Evolutionary conservation across 1,139 yeast genomes (phyloP).

Genomic region (Magnusiomyces magnusii): DNA sequence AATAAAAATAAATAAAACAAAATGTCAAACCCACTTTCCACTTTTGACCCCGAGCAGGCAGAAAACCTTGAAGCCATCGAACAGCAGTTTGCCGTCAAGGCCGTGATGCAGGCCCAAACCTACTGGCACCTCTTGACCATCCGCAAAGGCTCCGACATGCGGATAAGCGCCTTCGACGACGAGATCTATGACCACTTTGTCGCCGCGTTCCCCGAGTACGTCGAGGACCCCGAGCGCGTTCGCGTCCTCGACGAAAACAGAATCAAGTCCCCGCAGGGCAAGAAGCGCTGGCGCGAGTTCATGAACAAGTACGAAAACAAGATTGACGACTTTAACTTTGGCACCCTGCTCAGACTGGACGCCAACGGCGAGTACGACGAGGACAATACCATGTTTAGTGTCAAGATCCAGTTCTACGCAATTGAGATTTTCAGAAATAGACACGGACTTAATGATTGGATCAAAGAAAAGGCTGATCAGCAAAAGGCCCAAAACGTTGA

Average conservation of each 20-base stretch:
- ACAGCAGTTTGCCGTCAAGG: slow-evolving; percentile 95
- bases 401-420: slow-evolving; percentile 90
- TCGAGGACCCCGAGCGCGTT: slow-evolving; percentile 47
- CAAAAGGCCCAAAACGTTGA: not conserved
- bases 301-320: slow-evolving; percentile 71
- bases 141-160: slow-evolving; percentile 66
- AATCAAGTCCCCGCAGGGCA: slow-evolving; percentile 73
- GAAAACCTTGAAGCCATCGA: slow-evolving; percentile 70
- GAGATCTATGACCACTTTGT: slow-evolving; percentile 66
- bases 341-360: slow-evolving; percentile 76
- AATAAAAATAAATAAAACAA: too few relatives aligned
- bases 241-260: slow-evolving; percentile 62
- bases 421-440: slow-evolving; percentile 92
- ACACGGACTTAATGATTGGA: slow-evolving; percentile 91
- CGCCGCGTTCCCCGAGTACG: slow-evolving; percentile 79
- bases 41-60: slow-evolving; percentile 49
- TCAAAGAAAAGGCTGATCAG: slow-evolving; percentile 30
- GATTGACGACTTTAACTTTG: slow-evolving; percentile 85
- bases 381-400: slow-evolving; percentile 79
- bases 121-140: slow-evolving; percentile 77
- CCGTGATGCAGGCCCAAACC: slow-evolving; percentile 91
- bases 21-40: slow-evolving; percentile 9
- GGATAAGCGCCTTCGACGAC: slow-evolving; percentile 70
- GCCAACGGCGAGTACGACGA: slow-evolving; percentile 70
- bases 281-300: slow-evolving; percentile 85